Conservation (phyloP, 495 filamentous ascomycete genomes). For the Lasiosphaeriaceae sp. region DNA sequence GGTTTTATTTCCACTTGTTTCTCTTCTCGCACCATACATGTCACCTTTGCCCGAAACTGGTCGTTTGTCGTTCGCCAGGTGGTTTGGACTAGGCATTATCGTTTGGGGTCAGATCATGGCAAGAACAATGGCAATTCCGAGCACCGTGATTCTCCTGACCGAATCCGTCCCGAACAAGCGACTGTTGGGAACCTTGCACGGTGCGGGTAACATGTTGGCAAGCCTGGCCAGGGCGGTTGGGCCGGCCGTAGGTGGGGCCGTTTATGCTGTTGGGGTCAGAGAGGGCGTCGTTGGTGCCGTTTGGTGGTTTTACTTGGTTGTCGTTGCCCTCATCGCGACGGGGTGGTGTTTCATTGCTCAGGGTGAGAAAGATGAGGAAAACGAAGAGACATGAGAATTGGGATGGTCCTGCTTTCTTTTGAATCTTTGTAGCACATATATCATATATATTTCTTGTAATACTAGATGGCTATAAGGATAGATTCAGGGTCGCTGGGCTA, state of each 20-base stretch:
- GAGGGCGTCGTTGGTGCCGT: conserved; percentile 63
- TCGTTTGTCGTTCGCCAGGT: conserved; percentile 43
- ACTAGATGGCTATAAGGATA: no score
- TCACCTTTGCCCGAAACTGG: conserved; percentile 30
- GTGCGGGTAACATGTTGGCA: conserved; percentile 60
- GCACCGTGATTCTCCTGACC: conserved; percentile 64
- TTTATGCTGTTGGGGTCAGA: conserved; percentile 60
- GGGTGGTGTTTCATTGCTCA: conserved; percentile 12
- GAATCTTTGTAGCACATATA: not conserved
- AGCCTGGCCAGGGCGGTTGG: conserved; percentile 61
- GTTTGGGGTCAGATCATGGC: conserved; percentile 66
- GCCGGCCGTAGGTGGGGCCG: conserved; percentile 60
- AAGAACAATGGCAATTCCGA: conserved; percentile 67
- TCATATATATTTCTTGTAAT: no score
- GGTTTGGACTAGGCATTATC: conserved; percentile 57
- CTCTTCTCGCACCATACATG: conserved; percentile 64
- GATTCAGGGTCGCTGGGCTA: no score
- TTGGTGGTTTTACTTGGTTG: conserved; percentile 60
- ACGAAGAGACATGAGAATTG: not conserved
- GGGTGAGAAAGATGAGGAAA: not conserved
- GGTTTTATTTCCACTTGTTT: conserved; percentile 62
- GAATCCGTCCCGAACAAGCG: conserved; percentile 60
- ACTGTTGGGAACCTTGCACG: conserved; percentile 67
- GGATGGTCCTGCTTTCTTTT: not conserved
- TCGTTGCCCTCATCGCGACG: conserved; percentile 19